Percentiles rank a stretch among this genome's conserved stretches.
Evolutionary conservation across 176 grass and related monocot species (phyloP).

Genomic region (Urochloa ruziziensis): DNA sequence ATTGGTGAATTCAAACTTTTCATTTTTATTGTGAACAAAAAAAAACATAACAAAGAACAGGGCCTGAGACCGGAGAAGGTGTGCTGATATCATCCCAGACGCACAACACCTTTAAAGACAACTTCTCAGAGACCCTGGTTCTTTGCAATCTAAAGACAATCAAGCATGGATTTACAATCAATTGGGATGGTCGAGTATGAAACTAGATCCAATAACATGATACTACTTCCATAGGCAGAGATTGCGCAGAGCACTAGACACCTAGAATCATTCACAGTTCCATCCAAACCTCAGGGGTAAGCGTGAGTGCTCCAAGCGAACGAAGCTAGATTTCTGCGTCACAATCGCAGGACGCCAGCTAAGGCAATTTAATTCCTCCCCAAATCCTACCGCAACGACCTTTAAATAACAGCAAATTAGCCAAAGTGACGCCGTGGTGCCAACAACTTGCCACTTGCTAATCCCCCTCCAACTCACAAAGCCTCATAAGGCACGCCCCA

Average conservation of each 20-base stretch:
- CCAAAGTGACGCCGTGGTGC: not conserved
- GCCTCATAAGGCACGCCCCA: not conserved
- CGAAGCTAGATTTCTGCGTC: not conserved
- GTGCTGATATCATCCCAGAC: not conserved
- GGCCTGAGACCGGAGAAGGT: not conserved
- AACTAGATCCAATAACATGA: not conserved
- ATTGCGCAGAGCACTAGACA: not conserved
- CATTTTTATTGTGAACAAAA: not conserved
- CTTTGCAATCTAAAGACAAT: not conserved
- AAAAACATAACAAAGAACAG: not conserved
- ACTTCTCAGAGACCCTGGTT: not conserved
- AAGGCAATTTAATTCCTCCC: not conserved
- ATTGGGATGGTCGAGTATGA: not conserved
- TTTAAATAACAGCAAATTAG: not conserved
- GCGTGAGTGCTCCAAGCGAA: not conserved
- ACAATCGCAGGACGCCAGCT: not conserved
- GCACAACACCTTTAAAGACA: not conserved
- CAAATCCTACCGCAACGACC: not conserved
- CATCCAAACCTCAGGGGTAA: not conserved
- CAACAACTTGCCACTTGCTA: not conserved
- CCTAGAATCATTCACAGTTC: not conserved
- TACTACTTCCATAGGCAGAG: not conserved
- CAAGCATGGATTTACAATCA: not conserved
- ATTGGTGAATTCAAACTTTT: not conserved
- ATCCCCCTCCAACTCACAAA: not conserved